These are phyloP conservation scores for Gypsophila paniculata DNA, from an alignment of 179 eudicot species.

Conservation along the genomic window DNA sequence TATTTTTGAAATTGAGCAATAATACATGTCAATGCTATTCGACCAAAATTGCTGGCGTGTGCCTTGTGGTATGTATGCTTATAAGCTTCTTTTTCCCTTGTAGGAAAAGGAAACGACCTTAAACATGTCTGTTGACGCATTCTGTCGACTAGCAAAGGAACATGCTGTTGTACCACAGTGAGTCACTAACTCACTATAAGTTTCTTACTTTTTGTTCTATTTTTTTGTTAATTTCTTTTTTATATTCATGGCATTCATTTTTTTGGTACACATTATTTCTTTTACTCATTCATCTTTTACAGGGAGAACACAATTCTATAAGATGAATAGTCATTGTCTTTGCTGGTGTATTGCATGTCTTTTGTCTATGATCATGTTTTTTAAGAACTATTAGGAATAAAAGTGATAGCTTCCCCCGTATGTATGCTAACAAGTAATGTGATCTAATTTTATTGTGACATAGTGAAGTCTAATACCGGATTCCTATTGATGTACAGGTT, in stretches of 20 bases:
- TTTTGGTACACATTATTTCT: too few relatives aligned
- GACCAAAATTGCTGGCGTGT: background rate
- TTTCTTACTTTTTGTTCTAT: slow-evolving; percentile 29
- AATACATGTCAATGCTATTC: background rate
- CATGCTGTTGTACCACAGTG: slow-evolving; percentile 80
- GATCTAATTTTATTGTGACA: background rate
- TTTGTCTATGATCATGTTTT: background rate
- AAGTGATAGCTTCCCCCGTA: background rate
- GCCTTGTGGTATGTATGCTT: background rate
- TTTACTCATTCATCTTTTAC: too few relatives aligned
- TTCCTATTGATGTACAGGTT: slow-evolving; percentile 60
- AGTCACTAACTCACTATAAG: slow-evolving; percentile 64
- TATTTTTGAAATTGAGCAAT: background rate
- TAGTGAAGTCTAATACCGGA: slow-evolving; percentile 17
- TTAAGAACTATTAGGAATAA: background rate
- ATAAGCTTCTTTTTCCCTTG: slow-evolving; percentile 19
- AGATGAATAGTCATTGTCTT: too few relatives aligned
- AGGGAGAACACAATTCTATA: too few relatives aligned
- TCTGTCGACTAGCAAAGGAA: slow-evolving; percentile 96
- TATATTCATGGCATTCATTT: too few relatives aligned
- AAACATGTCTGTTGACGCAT: slow-evolving; percentile 86
- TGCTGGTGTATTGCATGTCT: background rate
- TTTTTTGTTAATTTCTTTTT: background rate
- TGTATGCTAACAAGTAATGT: background rate
- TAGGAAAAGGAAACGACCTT: slow-evolving; percentile 98